Percentiles rank a stretch among this genome's conserved stretches.
Conservation (phyloP, 2,329 filamentous ascomycete species). For the Trichophyton equinum region DNA sequence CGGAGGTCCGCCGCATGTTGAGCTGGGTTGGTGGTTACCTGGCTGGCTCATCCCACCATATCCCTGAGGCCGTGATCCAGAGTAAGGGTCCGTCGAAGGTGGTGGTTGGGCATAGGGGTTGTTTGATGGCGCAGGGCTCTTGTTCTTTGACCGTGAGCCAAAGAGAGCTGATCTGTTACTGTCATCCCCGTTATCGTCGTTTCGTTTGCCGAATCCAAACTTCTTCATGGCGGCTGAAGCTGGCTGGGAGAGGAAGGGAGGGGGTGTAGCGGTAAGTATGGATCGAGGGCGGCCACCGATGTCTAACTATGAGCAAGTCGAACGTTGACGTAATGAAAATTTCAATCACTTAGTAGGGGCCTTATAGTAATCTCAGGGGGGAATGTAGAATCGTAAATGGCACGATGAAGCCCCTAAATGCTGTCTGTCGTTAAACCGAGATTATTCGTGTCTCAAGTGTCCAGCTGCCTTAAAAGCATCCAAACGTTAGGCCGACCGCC, state of each 20-base stretch:
- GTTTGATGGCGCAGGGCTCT: conserved; percentile 35
- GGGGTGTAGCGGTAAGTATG: background rate
- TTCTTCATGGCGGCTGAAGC: conserved; percentile 14
- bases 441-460: background rate
- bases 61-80: conserved; percentile 22
- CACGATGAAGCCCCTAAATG: background rate
- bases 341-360: background rate
- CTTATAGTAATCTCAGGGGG: background rate
- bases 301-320: background rate
- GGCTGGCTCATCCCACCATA: conserved; percentile 3
- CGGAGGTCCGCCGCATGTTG: conserved; percentile 10
- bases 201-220: conserved; percentile 41
- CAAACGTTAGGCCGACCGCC: background rate
- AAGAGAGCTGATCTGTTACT: conserved; percentile 47
- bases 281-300: background rate
- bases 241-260: background rate
- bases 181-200: conserved; percentile 40
- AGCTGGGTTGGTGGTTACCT: background rate
- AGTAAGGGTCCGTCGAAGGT: conserved; percentile 42
- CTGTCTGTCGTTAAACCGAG: background rate
- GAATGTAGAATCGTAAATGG: background rate
- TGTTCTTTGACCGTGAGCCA: conserved; percentile 43
- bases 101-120: conserved; percentile 48
- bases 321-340: background rate
- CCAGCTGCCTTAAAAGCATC: background rate